Conservation (phyloP, 169 alveolate species). For the Eimeria acervulina region DNA sequence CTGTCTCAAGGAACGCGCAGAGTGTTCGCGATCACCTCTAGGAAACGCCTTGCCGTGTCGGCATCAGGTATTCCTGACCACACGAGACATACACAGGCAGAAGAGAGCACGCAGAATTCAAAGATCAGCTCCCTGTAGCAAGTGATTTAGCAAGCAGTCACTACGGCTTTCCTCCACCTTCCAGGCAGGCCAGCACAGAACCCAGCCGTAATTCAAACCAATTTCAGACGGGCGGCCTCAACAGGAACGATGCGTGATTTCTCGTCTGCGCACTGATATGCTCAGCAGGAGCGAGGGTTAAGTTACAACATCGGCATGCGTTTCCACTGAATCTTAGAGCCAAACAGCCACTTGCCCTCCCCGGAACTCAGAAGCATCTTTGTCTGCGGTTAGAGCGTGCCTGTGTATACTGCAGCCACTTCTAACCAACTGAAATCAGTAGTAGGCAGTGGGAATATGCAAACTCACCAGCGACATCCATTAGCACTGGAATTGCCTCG, state of each 20-base stretch:
- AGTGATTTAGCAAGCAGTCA: not conserved
- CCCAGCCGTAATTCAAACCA: not conserved
- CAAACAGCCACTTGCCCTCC: not conserved
- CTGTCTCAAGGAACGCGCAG: not conserved
- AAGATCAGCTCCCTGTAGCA: no score
- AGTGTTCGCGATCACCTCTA: not conserved
- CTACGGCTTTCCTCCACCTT: not conserved
- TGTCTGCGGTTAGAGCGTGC: not conserved
- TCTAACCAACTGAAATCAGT: not conserved
- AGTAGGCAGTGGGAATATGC: not conserved
- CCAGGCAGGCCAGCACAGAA: not conserved
- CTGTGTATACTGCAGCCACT: not conserved
- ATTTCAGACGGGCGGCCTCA: not conserved
- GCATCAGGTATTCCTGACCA: slow-evolving; percentile 37
- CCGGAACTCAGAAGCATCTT: not conserved
- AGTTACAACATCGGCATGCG: not conserved
- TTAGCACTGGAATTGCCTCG: slow-evolving; percentile 49
- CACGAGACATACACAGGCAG: not conserved
- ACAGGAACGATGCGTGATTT: not conserved
- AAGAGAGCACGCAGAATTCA: not conserved
- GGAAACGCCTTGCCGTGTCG: slow-evolving; percentile 31
- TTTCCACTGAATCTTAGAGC: not conserved
- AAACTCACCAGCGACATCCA: slow-evolving; percentile 58
- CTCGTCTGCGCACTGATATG: not conserved
- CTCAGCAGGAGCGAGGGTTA: not conserved